Evolutionary conservation across 192 early-diverging fungal species (phyloP).

Genomic region (Coemansia sp.): DNA sequence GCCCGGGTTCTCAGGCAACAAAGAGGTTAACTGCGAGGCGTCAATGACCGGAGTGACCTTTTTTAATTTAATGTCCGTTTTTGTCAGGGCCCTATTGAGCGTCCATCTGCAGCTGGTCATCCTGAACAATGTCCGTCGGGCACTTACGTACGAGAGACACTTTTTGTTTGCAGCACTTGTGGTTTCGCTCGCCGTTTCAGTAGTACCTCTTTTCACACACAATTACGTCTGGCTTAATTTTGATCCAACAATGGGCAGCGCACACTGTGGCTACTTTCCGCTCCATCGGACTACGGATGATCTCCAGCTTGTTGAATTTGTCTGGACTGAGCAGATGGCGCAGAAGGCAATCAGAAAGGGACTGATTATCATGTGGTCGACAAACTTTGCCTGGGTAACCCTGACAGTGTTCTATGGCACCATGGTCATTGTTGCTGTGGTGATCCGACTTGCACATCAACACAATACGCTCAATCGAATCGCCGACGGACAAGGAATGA

Average conservation of each 20-base stretch:
- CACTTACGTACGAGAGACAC: constrained; percentile 35
- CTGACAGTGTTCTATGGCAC: constrained; percentile 44
- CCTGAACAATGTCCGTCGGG: constrained; percentile 26
- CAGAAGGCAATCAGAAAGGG: constrained; percentile 36
- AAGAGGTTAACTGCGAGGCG: constrained; percentile 40
- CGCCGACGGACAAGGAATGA: constrained; percentile 14
- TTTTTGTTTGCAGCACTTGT: constrained; percentile 23
- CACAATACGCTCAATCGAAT: constrained; percentile 19
- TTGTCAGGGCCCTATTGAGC: constrained; percentile 41
- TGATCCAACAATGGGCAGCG: constrained; percentile 38
- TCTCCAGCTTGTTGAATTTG: not conserved
- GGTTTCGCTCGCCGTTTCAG: constrained; percentile 23
- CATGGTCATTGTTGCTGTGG: constrained; percentile 38
- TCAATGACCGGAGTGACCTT: constrained; percentile 42
- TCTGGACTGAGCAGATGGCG: constrained; percentile 26
- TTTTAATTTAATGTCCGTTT: constrained; percentile 44
- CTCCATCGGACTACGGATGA: constrained; percentile 23
- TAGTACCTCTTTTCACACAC: constrained; percentile 32
- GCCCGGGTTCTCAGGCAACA: constrained; percentile 31
- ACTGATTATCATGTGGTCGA: constrained; percentile 40
- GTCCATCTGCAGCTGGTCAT: constrained; percentile 47
- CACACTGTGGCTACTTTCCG: constrained; percentile 43
- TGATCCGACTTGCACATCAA: constrained; percentile 37
- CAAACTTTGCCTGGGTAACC: constrained; percentile 48
- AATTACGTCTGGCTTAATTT: constrained; percentile 41